Evolutionary conservation across 2,329 filamentous ascomycete species (phyloP).

Genomic region (Colletotrichum tropicicola): DNA sequence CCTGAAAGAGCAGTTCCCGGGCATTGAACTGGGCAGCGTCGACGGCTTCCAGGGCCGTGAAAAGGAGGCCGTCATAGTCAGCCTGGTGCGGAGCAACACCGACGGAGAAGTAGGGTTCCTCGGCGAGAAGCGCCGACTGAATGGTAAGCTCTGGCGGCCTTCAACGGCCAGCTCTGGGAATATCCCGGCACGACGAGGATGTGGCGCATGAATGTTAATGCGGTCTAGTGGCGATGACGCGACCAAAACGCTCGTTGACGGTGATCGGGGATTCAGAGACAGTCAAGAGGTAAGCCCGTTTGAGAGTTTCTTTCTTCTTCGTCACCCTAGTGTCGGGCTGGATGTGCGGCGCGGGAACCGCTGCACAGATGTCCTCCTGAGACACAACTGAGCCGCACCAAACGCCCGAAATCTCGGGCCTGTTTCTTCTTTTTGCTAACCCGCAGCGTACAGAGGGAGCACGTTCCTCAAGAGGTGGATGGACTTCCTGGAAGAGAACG

Average conservation of each 20-base stretch:
- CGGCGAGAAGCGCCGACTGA: slow-evolving; percentile 88
- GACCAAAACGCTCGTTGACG: slow-evolving; percentile 88
- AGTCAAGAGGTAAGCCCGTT: slow-evolving; percentile 77
- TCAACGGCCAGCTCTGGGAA: slow-evolving; percentile 3
- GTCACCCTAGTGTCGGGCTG: neutral
- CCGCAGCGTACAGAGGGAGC: slow-evolving; percentile 70
- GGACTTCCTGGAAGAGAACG: slow-evolving; percentile 87
- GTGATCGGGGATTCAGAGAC: slow-evolving; percentile 96
- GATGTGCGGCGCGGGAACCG: slow-evolving; percentile 18
- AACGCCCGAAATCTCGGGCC: slow-evolving; percentile 15
- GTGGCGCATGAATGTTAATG: slow-evolving; percentile 38
- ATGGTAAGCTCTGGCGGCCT: slow-evolving; percentile 69
- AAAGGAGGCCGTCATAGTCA: slow-evolving; percentile 94
- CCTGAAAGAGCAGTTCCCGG: slow-evolving; percentile 83
- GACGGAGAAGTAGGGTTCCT: slow-evolving; percentile 92
- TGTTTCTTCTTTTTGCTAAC: slow-evolving; percentile 28
- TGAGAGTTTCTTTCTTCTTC: slow-evolving; percentile 23
- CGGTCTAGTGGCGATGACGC: slow-evolving; percentile 91
- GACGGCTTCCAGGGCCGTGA: slow-evolving; percentile 98
- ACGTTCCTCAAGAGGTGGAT: slow-evolving; percentile 91
- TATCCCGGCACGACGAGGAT: neutral
- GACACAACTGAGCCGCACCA: slow-evolving; percentile 23
- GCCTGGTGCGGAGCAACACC: slow-evolving; percentile 90
- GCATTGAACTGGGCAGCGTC: slow-evolving; percentile 93
- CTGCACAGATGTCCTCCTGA: slow-evolving; percentile 15